Conservation (phyloP, 345 rosid species). For the Arabis alpina region DNA sequence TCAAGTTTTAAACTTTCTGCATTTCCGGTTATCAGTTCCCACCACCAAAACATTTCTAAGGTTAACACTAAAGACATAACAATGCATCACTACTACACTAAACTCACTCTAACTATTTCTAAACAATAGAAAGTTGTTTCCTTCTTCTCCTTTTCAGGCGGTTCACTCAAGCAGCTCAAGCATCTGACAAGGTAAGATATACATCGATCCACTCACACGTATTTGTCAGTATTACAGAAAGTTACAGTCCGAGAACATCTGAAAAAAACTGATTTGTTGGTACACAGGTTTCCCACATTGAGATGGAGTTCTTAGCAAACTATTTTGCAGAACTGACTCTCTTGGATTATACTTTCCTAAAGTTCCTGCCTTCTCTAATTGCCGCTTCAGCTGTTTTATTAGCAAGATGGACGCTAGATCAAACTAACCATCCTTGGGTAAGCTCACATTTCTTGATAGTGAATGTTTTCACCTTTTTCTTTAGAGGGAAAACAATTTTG, state of each 20-base stretch:
- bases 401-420: conserved; percentile 87
- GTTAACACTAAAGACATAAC: conserved; percentile 1
- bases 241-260: conserved; percentile 8
- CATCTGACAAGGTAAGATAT: conserved; percentile 56
- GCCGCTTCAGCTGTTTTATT: conserved; percentile 96
- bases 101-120: neutral
- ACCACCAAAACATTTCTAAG: conserved; percentile 41
- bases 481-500: neutral
- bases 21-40: conserved; percentile 35
- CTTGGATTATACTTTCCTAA: conserved; percentile 71
- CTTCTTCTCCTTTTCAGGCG: conserved; percentile 51
- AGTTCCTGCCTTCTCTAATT: conserved; percentile 71
- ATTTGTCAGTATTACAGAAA: neutral
- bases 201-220: conserved; percentile 5
- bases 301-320: conserved; percentile 81
- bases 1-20: conserved; percentile 22
- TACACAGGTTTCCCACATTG: conserved; percentile 51
- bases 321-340: conserved; percentile 86
- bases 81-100: neutral
- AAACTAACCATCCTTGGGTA: conserved; percentile 93
- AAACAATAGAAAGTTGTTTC: neutral
- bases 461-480: neutral
- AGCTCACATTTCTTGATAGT: conserved; percentile 36
- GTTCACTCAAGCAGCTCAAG: conserved; percentile 78
- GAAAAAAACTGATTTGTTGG: conserved; percentile 1